phyloP scores from a whole-genome alignment of 495 filamentous ascomycete species.

The Trichocladium uniseriatum region DNA sequence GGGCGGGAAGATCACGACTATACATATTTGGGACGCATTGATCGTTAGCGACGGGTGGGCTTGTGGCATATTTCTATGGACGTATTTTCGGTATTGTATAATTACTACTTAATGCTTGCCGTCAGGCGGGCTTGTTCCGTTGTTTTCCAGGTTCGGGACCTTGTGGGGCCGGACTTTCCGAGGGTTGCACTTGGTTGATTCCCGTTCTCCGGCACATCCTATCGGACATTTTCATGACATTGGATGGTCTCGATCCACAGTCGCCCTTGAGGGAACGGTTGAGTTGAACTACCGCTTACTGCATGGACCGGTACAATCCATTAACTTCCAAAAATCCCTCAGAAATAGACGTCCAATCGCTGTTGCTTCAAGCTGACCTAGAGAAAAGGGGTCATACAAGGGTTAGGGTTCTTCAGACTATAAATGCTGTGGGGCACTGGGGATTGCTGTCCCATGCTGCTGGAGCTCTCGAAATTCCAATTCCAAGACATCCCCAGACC shows the following conservation, averaged over 20 bases:
- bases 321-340: too few relatives aligned
- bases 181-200: neutral
- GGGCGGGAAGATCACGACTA: neutral
- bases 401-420: too few relatives aligned
- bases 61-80: slow-evolving; percentile 21
- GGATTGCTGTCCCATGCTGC: too few relatives aligned
- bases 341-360: too few relatives aligned
- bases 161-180: slow-evolving; percentile 3
- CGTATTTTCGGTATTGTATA: slow-evolving; percentile 36
- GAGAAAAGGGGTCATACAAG: too few relatives aligned
- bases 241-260: too few relatives aligned
- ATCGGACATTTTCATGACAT: neutral
- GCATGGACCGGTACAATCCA: too few relatives aligned
- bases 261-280: too few relatives aligned
- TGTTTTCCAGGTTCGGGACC: too few relatives aligned
- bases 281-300: too few relatives aligned
- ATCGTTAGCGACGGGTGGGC: slow-evolving; percentile 12
- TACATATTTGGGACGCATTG: slow-evolving; percentile 7
- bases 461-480: slow-evolving; percentile 3
- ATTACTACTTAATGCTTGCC: slow-evolving; percentile 22
- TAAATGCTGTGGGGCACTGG: too few relatives aligned
- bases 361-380: too few relatives aligned
- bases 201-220: neutral
- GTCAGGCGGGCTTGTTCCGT: neutral
- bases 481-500: neutral